These are phyloP conservation scores for Pyrus bretschneideri DNA, from an alignment of 306 rosid genomes.

Conservation along the genomic window DNA sequence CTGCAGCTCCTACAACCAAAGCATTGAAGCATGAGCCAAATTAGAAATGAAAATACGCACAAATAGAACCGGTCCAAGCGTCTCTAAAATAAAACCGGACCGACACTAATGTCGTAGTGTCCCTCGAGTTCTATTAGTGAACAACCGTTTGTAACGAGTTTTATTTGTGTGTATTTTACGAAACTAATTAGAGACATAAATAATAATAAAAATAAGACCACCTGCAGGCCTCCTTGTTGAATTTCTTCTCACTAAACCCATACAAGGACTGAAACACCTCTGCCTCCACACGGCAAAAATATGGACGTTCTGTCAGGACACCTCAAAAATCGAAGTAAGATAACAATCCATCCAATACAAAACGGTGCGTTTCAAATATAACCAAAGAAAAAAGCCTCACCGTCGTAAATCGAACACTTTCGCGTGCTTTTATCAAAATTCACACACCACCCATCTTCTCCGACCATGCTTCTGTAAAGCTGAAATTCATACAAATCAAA, in stretches of 20 bases:
- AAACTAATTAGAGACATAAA: too few species aligned
- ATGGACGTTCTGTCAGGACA: slow-evolving; percentile 64
- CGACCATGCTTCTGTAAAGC: slow-evolving; percentile 76
- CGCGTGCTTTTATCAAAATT: slow-evolving; percentile 66
- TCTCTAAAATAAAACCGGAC: too few species aligned
- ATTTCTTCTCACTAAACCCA: slow-evolving; percentile 53
- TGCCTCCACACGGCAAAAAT: slow-evolving; percentile 81
- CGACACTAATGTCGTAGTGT: too few species aligned
- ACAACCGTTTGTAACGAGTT: too few species aligned
- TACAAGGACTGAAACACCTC: slow-evolving; percentile 52
- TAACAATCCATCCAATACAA: background rate
- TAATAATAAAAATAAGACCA: slow-evolving; percentile 1
- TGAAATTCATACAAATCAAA: slow-evolving; percentile 27
- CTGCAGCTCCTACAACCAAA: slow-evolving; percentile 60
- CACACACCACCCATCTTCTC: slow-evolving; percentile 87
- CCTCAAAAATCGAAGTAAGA: background rate
- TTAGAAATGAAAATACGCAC: background rate
- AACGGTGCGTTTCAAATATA: background rate
- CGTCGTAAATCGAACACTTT: slow-evolving; percentile 78
- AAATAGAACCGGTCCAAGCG: background rate
- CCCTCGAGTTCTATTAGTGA: too few species aligned
- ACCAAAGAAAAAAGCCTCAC: slow-evolving; percentile 10
- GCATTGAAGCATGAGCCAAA: background rate
- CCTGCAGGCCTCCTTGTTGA: slow-evolving; percentile 93
- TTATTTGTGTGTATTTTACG: too few species aligned